Conservation (phyloP, 1,284 basidiomycete species). For the Sporisorium graminicola region DNA sequence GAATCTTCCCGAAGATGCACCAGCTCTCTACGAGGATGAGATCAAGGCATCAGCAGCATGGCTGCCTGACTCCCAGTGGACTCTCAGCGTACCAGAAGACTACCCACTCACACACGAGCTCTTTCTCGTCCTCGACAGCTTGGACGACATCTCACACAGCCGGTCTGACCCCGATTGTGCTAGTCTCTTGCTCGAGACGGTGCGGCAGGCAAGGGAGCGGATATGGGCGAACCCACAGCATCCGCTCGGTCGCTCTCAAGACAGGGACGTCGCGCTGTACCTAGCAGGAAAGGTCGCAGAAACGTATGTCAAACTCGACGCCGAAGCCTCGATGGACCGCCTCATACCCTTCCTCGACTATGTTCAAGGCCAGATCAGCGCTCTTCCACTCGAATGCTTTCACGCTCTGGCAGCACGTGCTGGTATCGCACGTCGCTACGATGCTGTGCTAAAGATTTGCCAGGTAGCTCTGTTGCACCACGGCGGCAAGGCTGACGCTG, state of each 20-base stretch:
- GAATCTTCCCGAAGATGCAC: conserved; percentile 30
- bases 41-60: conserved; percentile 28
- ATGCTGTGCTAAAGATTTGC: conserved; percentile 34
- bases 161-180: conserved; percentile 22
- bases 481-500: conserved; percentile 27
- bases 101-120: conserved; percentile 34
- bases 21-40: conserved; percentile 43
- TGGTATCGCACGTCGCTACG: conserved; percentile 26
- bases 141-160: conserved; percentile 29
- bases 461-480: conserved; percentile 23
- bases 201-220: conserved; percentile 25
- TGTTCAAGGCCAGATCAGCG: conserved; percentile 15
- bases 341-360: conserved; percentile 36
- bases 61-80: conserved; percentile 29
- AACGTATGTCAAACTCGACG: conserved; percentile 35
- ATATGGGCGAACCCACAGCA: conserved; percentile 26
- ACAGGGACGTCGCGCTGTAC: conserved; percentile 25
- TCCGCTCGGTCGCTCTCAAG: neutral
- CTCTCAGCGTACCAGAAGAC: conserved; percentile 19
- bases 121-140: conserved; percentile 37
- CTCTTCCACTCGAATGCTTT: conserved; percentile 30
- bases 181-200: conserved; percentile 17
- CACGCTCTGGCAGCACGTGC: conserved; percentile 30
- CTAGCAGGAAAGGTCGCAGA: conserved; percentile 38
- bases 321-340: conserved; percentile 30